These are phyloP conservation scores for Actinidia arguta DNA, from an alignment of 179 eudicot genomes.

Conservation along the genomic window DNA sequence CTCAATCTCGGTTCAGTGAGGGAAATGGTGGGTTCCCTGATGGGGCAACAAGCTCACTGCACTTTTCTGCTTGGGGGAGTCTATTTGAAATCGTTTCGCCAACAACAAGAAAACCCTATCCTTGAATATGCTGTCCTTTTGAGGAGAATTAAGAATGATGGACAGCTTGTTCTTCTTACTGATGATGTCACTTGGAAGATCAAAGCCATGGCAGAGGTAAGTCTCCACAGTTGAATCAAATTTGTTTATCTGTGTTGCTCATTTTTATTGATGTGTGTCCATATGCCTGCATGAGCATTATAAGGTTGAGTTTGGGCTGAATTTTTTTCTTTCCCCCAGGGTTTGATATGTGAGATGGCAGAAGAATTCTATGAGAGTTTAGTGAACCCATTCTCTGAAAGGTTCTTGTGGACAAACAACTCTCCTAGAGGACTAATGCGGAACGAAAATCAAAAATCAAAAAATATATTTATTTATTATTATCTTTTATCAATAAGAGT, in stretches of 20 bases:
- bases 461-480: no score
- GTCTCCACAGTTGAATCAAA: background rate
- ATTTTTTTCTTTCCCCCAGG: constrained; percentile 52
- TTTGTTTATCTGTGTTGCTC: background rate
- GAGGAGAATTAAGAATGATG: constrained; percentile 52
- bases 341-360: constrained; percentile 76
- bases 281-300: background rate
- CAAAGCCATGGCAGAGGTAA: constrained; percentile 95
- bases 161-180: constrained; percentile 80
- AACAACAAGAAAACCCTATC: constrained; percentile 66
- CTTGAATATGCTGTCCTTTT: constrained; percentile 75
- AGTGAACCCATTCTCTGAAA: constrained; percentile 85
- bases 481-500: no score
- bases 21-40: constrained; percentile 26
- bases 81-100: constrained; percentile 54
- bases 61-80: constrained; percentile 44
- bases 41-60: constrained; percentile 24
- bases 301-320: background rate
- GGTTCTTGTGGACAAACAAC: constrained; percentile 82
- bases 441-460: no score
- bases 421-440: constrained; percentile 91
- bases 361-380: constrained; percentile 69
- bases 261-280: background rate
- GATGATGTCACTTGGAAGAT: constrained; percentile 72
- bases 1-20: constrained; percentile 43